Conservation (phyloP, 257 asterid species). For the Penstemon newberryi region DNA sequence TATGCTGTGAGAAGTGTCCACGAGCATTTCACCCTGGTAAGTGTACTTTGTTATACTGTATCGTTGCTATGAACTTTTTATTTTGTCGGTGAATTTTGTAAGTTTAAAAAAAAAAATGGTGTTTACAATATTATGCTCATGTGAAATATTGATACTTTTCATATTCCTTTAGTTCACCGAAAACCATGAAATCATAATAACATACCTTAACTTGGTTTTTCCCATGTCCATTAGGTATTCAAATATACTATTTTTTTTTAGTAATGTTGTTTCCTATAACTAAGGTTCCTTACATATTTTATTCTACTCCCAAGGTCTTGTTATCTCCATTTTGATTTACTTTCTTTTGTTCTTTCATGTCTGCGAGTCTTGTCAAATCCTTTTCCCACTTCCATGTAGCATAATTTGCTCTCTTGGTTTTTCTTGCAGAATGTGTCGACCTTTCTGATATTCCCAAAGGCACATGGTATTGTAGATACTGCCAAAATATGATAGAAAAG, state of each 20-base stretch:
- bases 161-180: neutral
- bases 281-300: conserved; percentile 9
- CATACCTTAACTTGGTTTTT: neutral
- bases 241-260: conserved; percentile 8
- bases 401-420: conserved; percentile 20
- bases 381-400: conserved; percentile 16
- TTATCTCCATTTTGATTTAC: conserved; percentile 9
- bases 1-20: conserved; percentile 88
- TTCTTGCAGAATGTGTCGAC: conserved; percentile 63
- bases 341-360: neutral
- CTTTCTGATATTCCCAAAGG: conserved; percentile 58
- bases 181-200: neutral
- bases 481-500: conserved; percentile 57
- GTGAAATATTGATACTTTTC: conserved; percentile 6
- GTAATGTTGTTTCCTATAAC: neutral
- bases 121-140: neutral
- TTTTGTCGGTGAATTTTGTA: neutral
- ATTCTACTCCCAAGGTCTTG: conserved; percentile 4
- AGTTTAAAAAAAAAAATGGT: neutral
- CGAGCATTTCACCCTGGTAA: conserved; percentile 85
- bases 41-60: conserved; percentile 12
- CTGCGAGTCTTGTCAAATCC: conserved; percentile 4
- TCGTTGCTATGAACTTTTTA: neutral
- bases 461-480: conserved; percentile 74
- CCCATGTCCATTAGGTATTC: conserved; percentile 24